Percentiles rank a stretch among this genome's conserved stretches.
Evolutionary conservation across 2,329 filamentous ascomycete species (phyloP).

Genomic region (Trichoderma gracile): DNA sequence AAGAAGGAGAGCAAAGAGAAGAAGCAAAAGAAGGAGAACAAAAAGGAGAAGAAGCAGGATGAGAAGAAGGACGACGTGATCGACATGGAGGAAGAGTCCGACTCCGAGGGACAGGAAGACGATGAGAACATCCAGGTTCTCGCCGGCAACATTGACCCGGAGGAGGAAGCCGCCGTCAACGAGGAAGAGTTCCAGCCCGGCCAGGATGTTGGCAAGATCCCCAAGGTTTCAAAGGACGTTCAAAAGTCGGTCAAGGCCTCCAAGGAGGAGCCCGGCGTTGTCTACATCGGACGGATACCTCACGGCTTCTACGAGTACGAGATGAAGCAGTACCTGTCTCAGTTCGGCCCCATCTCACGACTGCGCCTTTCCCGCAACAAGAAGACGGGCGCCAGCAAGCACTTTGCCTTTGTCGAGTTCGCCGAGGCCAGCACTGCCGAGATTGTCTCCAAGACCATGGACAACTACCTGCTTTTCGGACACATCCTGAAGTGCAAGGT

Average conservation of each 20-base stretch:
- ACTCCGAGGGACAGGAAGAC: conserved; percentile 45
- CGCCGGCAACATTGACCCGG: conserved; percentile 48
- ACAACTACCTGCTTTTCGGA: conserved; percentile 94
- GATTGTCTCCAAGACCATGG: conserved; percentile 93
- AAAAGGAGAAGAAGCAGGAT: conserved; percentile 31
- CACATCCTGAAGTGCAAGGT: conserved; percentile 88
- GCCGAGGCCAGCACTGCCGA: conserved; percentile 73
- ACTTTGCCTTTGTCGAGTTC: conserved; percentile 96
- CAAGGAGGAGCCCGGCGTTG: conserved; percentile 67
- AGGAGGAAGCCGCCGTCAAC: conserved; percentile 45
- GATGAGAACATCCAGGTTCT: conserved; percentile 46
- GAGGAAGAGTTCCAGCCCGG: conserved; percentile 47
- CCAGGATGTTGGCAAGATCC: conserved; percentile 54
- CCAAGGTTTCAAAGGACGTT: conserved; percentile 48
- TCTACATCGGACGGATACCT: conserved; percentile 89
- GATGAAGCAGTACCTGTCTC: conserved; percentile 89
- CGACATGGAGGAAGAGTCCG: conserved; percentile 37
- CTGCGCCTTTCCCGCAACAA: conserved; percentile 89
- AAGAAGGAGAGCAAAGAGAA: conserved; percentile 33
- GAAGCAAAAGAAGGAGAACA: conserved; percentile 32
- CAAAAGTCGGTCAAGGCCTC: conserved; percentile 46
- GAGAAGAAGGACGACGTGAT: conserved; percentile 37
- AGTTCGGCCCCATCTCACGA: conserved; percentile 80
- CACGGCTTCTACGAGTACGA: conserved; percentile 96
- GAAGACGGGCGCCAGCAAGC: conserved; percentile 86